Base-by-base conservation (phyloP, 1,284 basidiomycete species). In the Microbotryomycetes sp. region DNA sequence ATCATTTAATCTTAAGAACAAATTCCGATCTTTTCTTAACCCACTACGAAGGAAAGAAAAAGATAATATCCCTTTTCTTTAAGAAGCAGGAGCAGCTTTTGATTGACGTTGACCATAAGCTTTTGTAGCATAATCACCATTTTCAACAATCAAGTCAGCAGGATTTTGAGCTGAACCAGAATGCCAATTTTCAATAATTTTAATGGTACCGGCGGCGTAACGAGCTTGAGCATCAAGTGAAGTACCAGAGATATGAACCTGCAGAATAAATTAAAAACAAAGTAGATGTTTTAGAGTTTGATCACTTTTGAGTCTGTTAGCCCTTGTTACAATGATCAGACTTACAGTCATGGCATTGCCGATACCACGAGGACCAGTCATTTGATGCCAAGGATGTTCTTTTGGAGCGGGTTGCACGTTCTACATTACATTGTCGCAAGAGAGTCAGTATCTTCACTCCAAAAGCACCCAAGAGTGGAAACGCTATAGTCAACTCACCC, bases 201-300 rank as follows among this genome's bases (percentile, higher is more conserved):
- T 81, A 79, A 82, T 86, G 30, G 86, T 82, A 26, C 92, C 92
- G 47, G 79, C 77, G 12, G 92, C 91, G 75, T 97, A 97, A 60
- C 92, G 87, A 28, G 80, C 82, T 79, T 96, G 92, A 1, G 92
- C 92, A 72, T 96, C 92, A 64, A 96, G 81, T 5, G 92, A 92
- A 14, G 92, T 93, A 48, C 90, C 91, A 66, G 85, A 30, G 26
- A 19, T 22, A 54, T n/a, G 45, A 65, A 60, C 22, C n/a, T n/a
- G n/a, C n/a, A n/a, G n/a, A n/a, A n/a, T n/a, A n/a, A n/a, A n/a
- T n/a, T n/a, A n/a, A n/a, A n/a, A n/a, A n/a, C n/a, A n/a, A n/a
- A n/a, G n/a, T n/a, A n/a, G n/a, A n/a, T n/a, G n/a, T n/a, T n/a
- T n/a, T n/a, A n/a, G n/a, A n/a, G n/a, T n/a, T n/a, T n/a, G n/a